phyloP scores from a whole-genome alignment of 2,329 filamentous ascomycete genomes.

The Aspergillus felis region DNA sequence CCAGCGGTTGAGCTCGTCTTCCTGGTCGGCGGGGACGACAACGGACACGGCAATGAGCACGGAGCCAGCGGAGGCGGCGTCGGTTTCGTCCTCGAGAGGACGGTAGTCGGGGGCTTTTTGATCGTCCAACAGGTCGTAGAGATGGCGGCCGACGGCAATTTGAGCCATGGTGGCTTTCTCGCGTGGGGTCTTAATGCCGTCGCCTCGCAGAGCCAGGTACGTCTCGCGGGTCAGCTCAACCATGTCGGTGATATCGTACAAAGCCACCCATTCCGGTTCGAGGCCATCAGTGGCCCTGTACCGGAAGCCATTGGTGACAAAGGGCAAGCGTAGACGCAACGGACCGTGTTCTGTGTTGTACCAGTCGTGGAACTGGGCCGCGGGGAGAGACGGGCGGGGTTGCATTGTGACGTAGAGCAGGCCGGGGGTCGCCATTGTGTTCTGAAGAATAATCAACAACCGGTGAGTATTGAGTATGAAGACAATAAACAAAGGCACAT shows the following conservation, averaged over 20 bases:
- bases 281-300: constrained; percentile 64
- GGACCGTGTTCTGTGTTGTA: constrained; percentile 94
- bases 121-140: constrained; percentile 64
- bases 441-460: neutral
- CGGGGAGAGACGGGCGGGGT: constrained; percentile 62
- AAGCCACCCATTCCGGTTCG: constrained; percentile 68
- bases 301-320: constrained; percentile 73
- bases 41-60: constrained; percentile 62
- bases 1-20: constrained; percentile 63
- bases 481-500: neutral
- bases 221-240: constrained; percentile 60
- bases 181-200: constrained; percentile 53
- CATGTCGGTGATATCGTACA: constrained; percentile 79
- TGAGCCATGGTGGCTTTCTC: constrained; percentile 61
- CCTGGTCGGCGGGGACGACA: constrained; percentile 52
- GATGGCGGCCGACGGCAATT: constrained; percentile 65
- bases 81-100: constrained; percentile 57
- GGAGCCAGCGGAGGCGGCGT: constrained; percentile 56
- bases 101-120: constrained; percentile 55
- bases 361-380: constrained; percentile 79
- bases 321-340: constrained; percentile 69
- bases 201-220: constrained; percentile 54
- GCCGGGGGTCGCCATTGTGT: constrained; percentile 50
- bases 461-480: neutral
- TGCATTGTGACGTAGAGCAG: constrained; percentile 86